Evolutionary conservation across 441 rosid genomes (phyloP), one percentile per base, ranked within the genome.

Genomic region (Syzygium malaccense): DNA sequence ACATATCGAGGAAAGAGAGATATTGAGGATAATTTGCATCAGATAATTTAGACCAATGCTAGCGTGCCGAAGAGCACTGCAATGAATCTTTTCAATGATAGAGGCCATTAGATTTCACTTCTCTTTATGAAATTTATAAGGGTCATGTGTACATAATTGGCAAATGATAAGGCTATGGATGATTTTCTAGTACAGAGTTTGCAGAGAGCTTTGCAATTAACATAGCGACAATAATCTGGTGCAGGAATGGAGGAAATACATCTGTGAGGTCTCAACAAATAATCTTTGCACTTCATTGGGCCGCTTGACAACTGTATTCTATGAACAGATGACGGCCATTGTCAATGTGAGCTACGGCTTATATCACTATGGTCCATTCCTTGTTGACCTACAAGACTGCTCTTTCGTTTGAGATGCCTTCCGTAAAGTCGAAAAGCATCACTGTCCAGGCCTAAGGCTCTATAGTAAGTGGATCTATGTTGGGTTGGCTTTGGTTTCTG

Each of bases 391-490:
- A 9, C 91, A 85, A 58, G 94, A 93, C 85, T 94, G 97, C 90
- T 89, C 90, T 15, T 92, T 94, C 79, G 95, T 94, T 19, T 88
- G 93, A 71, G 93, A 92, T 64, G 93, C 94, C 0, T 94, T 95
- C 87, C 89, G 85, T 19, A 91, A 89, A 90, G 92, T 96, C 87
- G 89, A 56, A 6, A 87, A 87, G n/a, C 75, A 91, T 86, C 90
- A 94, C 84, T 94, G 96, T 84, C 96, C 95, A 20, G 89, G 89
- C 45, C 89, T 95, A 14, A 93, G 92, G 66, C 91, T 48, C 2
- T 91, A 92, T 5, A 95, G 95, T 68, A 92, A 91, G 89, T 89
- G 92, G 93, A 93, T 95, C 88, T 94, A 90, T 88, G 87, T 93
- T 30, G 96, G 96, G 8, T 87, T 95, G 64, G 90, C 91, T 15